Conservation (phyloP, 2,329 filamentous ascomycete species). For the Lachnellula occidentalis region DNA sequence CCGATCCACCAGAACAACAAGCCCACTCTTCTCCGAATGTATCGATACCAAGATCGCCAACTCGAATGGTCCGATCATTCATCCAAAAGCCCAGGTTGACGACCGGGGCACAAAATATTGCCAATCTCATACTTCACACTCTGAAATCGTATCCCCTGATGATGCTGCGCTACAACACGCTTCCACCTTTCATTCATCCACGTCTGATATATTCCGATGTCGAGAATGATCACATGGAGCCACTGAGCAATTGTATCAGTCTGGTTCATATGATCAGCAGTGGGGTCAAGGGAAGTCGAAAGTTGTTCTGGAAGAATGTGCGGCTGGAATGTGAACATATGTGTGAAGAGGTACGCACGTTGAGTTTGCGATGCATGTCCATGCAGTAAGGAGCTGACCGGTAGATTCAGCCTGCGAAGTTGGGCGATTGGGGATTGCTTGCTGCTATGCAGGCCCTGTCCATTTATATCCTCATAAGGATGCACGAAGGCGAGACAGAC, state of each 20-base stretch:
- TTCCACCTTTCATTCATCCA: conserved; percentile 41
- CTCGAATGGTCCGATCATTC: conserved; percentile 24
- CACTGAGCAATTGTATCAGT: conserved; percentile 38
- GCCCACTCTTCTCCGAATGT: conserved; percentile 9
- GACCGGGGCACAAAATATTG: conserved; percentile 29
- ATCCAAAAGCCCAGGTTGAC: conserved; percentile 24
- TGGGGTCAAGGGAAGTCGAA: conserved; percentile 32
- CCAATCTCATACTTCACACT: conserved; percentile 35
- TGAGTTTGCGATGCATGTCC: conserved; percentile 1
- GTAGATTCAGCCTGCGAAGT: conserved; percentile 24
- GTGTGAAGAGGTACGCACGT: conserved; percentile 34
- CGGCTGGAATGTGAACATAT: conserved; percentile 38
- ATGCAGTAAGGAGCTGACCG: conserved; percentile 4
- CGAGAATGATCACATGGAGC: conserved; percentile 30
- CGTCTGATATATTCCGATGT: conserved; percentile 22
- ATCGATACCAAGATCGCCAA: conserved; percentile 26
- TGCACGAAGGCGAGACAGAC: conserved; percentile 41
- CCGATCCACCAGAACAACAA: conserved; percentile 10
- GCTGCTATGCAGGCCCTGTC: conserved; percentile 39
- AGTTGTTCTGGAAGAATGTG: conserved; percentile 42
- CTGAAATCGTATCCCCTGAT: conserved; percentile 39
- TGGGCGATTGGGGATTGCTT: conserved; percentile 36
- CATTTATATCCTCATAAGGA: conserved; percentile 38
- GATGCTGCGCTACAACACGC: conserved; percentile 34
- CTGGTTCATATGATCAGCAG: conserved; percentile 37